phyloP scores from a whole-genome alignment of 2,329 filamentous ascomycete species.

The Exophiala dermatitidis region DNA sequence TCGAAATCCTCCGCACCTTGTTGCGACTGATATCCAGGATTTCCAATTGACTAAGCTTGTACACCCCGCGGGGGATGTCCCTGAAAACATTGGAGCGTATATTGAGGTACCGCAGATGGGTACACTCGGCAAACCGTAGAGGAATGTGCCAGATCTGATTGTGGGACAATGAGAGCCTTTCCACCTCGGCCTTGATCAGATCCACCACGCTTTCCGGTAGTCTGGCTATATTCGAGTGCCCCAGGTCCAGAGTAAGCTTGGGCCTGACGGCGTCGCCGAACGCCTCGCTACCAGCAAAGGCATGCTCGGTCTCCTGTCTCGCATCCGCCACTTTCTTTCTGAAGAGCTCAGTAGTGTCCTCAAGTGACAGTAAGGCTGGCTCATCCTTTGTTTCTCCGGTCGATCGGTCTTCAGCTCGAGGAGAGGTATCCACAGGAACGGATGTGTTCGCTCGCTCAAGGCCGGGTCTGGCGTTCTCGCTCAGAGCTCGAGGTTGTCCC shows the following conservation, averaged over 20 bases:
- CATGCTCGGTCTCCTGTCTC: constrained; percentile 42
- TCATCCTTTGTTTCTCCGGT: constrained; percentile 9
- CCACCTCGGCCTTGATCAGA: constrained; percentile 48
- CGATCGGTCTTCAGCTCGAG: constrained; percentile 4
- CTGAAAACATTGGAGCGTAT: constrained; percentile 45
- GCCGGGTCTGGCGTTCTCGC: constrained; percentile 17
- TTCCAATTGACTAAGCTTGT: constrained; percentile 77
- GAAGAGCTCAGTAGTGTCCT: constrained; percentile 42
- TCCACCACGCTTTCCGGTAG: constrained; percentile 46
- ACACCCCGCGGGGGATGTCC: constrained; percentile 63
- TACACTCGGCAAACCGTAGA: constrained; percentile 43
- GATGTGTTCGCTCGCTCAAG: constrained; percentile 9
- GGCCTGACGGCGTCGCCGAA: constrained; percentile 42
- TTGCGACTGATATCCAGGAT: constrained; percentile 91
- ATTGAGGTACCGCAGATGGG: constrained; percentile 45
- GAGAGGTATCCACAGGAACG: constrained; percentile 10
- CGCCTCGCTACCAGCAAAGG: constrained; percentile 40
- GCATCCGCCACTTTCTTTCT: constrained; percentile 42
- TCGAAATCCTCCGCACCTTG: constrained; percentile 67
- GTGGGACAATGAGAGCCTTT: constrained; percentile 46
- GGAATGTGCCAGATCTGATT: constrained; percentile 46
- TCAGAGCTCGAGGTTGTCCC: constrained; percentile 15
- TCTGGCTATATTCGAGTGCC: constrained; percentile 42
- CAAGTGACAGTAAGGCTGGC: constrained; percentile 31
- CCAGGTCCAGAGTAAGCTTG: constrained; percentile 46